Evolutionary conservation across 148 eudicot genomes (phyloP), one percentile per base, ranked within the genome.

Genomic region (Amaranthus palmeri): DNA sequence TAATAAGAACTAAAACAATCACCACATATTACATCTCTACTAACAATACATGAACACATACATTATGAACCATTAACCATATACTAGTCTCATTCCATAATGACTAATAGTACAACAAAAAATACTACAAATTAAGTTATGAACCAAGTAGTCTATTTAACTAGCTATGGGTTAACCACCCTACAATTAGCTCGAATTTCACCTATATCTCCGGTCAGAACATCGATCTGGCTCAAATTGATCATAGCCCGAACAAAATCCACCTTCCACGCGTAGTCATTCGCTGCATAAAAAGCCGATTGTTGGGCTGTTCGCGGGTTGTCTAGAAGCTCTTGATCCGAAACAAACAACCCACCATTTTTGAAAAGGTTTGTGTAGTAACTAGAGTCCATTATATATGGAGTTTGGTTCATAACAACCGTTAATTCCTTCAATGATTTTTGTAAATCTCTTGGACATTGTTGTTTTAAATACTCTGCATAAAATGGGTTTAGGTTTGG

Each of bases 401-500:
- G 81, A 52, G 70, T 68, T 54, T 68, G 81, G 52, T 78, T 73
- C 81, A 78, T 78, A 13, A 10, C 81, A 40, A 51, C 53, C 44
- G 43, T 40, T 7, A 72, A 66, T 62, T 58, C 61, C 17, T 73
- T 77, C 17, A 60, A 44, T 2, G 13, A 42, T 48, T 67, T 70
- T 8, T 53, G 65, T 36, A 18, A 17, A 47, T 54, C 10, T 54
- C 60, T 18, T 3, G 88, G 88, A 54, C 88, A 83, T 13, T 25
- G 36, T 50, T 8, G 62, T 79, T 63, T 78, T 64, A 83, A 55
- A 0, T 25, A 13, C 14, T 6, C 4, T 0, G 88, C 88, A 44
- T 69, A 83, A 8, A 10, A 4, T 14, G 73, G 71, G 17, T 83
- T 68, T 41, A 85, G 55, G 49, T 7, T 77, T 2, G 83, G 88